Evolutionary conservation across 2,329 filamentous ascomycete genomes (phyloP).

Genomic region (Trichoderma pleuroti): DNA sequence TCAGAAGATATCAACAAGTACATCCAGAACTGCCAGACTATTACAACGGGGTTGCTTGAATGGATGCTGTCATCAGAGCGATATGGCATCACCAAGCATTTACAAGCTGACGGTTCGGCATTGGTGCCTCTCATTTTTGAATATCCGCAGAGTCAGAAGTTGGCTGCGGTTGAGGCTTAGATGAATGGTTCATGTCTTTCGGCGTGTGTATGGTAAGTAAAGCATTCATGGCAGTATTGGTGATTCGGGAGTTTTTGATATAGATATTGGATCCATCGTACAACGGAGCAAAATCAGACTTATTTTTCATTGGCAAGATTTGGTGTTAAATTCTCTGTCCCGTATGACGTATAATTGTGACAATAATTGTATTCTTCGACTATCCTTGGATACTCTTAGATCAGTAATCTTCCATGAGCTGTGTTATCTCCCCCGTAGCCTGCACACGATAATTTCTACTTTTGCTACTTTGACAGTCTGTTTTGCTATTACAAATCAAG

Average conservation of each 20-base stretch:
- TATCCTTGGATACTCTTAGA: background rate
- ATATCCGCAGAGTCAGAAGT: background rate
- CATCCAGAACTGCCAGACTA: conserved; percentile 1
- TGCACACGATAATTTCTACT: too few relatives aligned
- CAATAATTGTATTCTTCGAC: background rate
- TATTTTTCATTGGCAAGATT: background rate
- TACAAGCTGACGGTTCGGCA: background rate
- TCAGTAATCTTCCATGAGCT: rapidly evolving
- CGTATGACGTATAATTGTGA: background rate
- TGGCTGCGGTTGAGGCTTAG: background rate
- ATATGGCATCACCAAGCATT: background rate
- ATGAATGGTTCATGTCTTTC: background rate
- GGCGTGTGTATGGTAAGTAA: background rate
- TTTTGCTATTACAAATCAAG: too few relatives aligned
- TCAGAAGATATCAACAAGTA: background rate
- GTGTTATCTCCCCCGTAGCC: background rate
- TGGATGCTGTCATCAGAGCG: conserved; percentile 5
- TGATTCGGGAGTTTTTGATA: background rate
- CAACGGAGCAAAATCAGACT: background rate
- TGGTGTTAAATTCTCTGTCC: background rate
- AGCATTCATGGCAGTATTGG: background rate
- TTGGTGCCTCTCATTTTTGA: background rate
- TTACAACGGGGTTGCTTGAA: background rate
- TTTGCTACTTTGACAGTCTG: too few relatives aligned
- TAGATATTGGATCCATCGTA: background rate